Conservation (phyloP, 2,329 filamentous ascomycete species). For the Lecanoromycetidae sp. region DNA sequence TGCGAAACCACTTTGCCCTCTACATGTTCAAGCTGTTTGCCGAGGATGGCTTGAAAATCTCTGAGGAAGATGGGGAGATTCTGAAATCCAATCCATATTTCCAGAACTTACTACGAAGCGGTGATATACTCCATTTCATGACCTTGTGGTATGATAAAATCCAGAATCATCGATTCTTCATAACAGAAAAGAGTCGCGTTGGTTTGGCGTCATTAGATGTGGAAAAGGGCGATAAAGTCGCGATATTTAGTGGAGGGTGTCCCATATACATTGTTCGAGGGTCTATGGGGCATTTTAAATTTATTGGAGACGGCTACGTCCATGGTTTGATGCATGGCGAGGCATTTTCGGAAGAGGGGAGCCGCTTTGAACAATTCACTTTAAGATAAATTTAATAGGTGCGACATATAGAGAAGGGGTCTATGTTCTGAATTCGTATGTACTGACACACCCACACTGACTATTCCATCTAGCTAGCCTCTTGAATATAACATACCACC, state of each 20-base stretch:
- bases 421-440: too few relatives aligned
- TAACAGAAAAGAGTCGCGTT: not conserved
- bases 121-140: not conserved
- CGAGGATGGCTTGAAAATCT: not conserved
- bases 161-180: not conserved
- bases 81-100: not conserved
- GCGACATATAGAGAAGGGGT: too few relatives aligned
- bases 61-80: not conserved
- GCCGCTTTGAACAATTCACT: not conserved
- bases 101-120: not conserved
- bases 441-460: too few relatives aligned
- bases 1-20: slow-evolving; percentile 5
- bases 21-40: not conserved
- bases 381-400: too few relatives aligned
- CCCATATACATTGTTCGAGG: slow-evolving; percentile 7
- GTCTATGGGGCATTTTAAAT: not conserved
- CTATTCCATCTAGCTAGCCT: too few relatives aligned
- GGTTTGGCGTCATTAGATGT: not conserved
- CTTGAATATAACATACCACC: too few relatives aligned
- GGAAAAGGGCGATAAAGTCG: slow-evolving; percentile 1
- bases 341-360: not conserved
- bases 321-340: not conserved
- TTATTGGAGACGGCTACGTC: slow-evolving; percentile 5
- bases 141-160: not conserved
- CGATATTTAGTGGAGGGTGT: slow-evolving; percentile 1